These are phyloP conservation scores for Botrytis sinoallii DNA, from an alignment of 2,329 filamentous ascomycete species.

Conservation along the genomic window DNA sequence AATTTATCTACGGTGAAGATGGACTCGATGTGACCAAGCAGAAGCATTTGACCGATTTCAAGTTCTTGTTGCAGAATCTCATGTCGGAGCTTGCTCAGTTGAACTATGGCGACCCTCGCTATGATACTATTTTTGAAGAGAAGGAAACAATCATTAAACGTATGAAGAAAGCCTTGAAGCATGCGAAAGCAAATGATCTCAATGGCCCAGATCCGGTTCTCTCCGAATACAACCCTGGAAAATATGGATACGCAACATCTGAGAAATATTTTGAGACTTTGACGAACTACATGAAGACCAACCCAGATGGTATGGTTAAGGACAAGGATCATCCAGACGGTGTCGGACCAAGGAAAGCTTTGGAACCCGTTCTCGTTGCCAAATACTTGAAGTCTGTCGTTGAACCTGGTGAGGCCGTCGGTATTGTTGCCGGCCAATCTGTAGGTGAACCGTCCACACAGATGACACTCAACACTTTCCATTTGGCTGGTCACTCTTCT, in stretches of 20 bases:
- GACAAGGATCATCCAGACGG: constrained; percentile 43
- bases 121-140: constrained; percentile 61
- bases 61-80: constrained; percentile 84
- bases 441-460: constrained; percentile 97
- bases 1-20: constrained; percentile 96
- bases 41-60: constrained; percentile 85
- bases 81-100: constrained; percentile 75
- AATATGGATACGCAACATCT: constrained; percentile 80
- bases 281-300: constrained; percentile 74
- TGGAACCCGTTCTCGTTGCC: constrained; percentile 76
- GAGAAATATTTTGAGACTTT: constrained; percentile 77
- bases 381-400: constrained; percentile 92
- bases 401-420: constrained; percentile 93
- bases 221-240: constrained; percentile 69
- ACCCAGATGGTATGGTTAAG: constrained; percentile 60
- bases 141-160: constrained; percentile 58
- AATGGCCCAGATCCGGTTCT: constrained; percentile 68
- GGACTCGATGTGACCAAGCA: constrained; percentile 93
- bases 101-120: constrained; percentile 58
- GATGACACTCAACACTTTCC: constrained; percentile 99
- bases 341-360: constrained; percentile 42
- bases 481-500: constrained; percentile 95
- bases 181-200: constrained; percentile 53
- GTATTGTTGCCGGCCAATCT: constrained; percentile 94
- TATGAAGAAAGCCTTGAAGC: constrained; percentile 78